Evolutionary conservation across 768 basidiomycete genomes (phyloP).

Genomic region (Boletellus ananiceps): DNA sequence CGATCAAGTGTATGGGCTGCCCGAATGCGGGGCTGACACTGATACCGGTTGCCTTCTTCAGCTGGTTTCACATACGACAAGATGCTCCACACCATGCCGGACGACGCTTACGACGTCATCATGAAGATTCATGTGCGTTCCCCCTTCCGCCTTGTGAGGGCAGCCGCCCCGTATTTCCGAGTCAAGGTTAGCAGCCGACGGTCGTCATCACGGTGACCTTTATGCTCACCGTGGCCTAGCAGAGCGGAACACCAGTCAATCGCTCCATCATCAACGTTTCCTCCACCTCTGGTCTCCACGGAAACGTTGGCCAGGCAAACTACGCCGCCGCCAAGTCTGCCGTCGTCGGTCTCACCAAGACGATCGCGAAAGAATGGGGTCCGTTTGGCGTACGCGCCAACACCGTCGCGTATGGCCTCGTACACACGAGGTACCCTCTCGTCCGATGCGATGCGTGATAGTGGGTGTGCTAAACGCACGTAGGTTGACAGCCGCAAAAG

Average conservation of each 20-base stretch:
- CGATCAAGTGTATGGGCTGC: constrained; percentile 7
- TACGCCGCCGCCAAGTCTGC: constrained; percentile 79
- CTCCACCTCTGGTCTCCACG: constrained; percentile 78
- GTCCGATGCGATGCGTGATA: background rate
- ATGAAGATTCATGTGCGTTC: constrained; percentile 82
- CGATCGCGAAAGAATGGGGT: constrained; percentile 87
- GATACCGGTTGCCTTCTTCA: constrained; percentile 16
- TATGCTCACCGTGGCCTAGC: constrained; percentile 1
- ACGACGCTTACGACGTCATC: constrained; percentile 79
- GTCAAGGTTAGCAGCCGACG: constrained; percentile 46
- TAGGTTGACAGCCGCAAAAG: constrained; percentile 77
- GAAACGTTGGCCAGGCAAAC: constrained; percentile 83
- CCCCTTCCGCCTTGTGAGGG: constrained; percentile 79
- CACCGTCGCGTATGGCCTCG: constrained; percentile 71
- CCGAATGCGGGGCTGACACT: background rate
- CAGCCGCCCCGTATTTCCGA: constrained; percentile 82
- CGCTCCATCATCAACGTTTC: constrained; percentile 80
- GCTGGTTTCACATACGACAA: constrained; percentile 80
- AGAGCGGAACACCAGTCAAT: constrained; percentile 57
- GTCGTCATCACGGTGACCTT: background rate
- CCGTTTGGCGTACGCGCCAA: constrained; percentile 78
- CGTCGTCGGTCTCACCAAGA: constrained; percentile 77
- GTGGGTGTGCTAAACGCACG: constrained; percentile 1
- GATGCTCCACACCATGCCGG: constrained; percentile 84
- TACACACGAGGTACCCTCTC: constrained; percentile 61